These are phyloP conservation scores for Mrakia frigida DNA, from an alignment of 768 basidiomycete genomes.

Conservation along the genomic window DNA sequence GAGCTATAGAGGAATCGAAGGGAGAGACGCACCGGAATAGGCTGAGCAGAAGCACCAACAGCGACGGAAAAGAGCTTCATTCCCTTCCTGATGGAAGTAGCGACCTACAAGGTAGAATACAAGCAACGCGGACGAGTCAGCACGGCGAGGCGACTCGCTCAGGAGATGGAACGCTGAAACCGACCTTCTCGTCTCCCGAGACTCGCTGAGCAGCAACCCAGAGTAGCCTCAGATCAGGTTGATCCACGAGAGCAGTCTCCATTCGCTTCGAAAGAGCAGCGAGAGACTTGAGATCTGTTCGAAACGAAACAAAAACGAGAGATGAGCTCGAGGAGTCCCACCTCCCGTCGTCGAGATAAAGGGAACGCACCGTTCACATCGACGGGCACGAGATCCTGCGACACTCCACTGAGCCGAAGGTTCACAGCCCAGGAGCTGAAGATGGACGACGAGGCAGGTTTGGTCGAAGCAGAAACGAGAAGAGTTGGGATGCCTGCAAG, in stretches of 20 bases:
- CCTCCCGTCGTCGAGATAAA: too few species aligned
- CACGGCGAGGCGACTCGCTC: background rate
- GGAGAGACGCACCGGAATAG: background rate
- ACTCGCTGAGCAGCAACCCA: conserved; percentile 34
- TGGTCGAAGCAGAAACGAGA: background rate
- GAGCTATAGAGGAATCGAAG: too few species aligned
- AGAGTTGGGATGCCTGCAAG: background rate
- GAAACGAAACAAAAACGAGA: background rate
- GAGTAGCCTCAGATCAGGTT: conserved; percentile 18
- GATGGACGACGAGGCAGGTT: background rate
- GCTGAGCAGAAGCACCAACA: conserved; percentile 22
- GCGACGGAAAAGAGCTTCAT: conserved; percentile 26
- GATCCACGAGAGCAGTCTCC: background rate
- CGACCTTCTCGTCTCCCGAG: conserved; percentile 26
- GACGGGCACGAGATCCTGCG: background rate
- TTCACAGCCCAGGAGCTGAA: background rate
- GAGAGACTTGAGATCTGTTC: conserved; percentile 1
- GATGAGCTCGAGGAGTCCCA: background rate
- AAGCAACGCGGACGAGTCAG: too few species aligned
- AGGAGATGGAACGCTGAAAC: background rate
- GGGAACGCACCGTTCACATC: background rate
- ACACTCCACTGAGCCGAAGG: background rate
- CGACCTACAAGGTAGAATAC: background rate
- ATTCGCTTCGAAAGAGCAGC: background rate
- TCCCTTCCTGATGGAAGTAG: conserved; percentile 22